Evolutionary conservation across 257 asterid species (phyloP), one percentile per base, ranked within the genome.

Genomic region (Striga asiatica): DNA sequence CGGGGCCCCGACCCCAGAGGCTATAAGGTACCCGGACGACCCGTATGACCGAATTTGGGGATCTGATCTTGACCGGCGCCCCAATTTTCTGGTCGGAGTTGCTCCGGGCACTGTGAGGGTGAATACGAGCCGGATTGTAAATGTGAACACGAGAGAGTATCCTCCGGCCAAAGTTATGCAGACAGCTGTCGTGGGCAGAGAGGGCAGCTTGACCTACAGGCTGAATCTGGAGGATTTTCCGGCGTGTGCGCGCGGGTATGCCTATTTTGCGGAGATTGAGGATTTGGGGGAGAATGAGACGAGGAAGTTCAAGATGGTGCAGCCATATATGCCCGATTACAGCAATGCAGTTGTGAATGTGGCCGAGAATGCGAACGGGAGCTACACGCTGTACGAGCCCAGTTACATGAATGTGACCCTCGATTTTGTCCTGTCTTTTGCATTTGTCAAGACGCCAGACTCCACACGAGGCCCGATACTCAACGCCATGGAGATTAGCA

Each of bases 111-210:
- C 98, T 10, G 83, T 78, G 72, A 77, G 94, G 54, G 76, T 91
- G 72, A 87, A 60, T 50, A 91, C 98, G 0, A 75, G 74, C 1
- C 78, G 61, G 19, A 49, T 71, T 67, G 65, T 91, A 28, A 46
- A 78, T 49, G 79, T 87, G 5, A 80, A 78, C 66, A 91, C 94
- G 1, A 80, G 96, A 71, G 98, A 91, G 45, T 91, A 87, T 45
- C 98, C 98, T 17, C 98, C 98, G 0, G 81, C 82, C 10, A 87
- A 82, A 70, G 97, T 91, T 19, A 91, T 91, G 98, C 98, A 91
- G 71, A 87, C 89, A 21, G 98, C 93, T 10, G 97, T 91, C 20
- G 76, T 87, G 41, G 98, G 97, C 31, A 84, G 81, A 7, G 60
- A 65, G 68, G 95, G 95, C 34, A 79, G 71, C 35, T 71, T 91